Percentiles rank a stretch among this genome's conserved stretches.
These are phyloP conservation scores for Trypanosoma melophagium DNA, from an alignment of 208 protist genomes.

Conservation along the genomic window DNA sequence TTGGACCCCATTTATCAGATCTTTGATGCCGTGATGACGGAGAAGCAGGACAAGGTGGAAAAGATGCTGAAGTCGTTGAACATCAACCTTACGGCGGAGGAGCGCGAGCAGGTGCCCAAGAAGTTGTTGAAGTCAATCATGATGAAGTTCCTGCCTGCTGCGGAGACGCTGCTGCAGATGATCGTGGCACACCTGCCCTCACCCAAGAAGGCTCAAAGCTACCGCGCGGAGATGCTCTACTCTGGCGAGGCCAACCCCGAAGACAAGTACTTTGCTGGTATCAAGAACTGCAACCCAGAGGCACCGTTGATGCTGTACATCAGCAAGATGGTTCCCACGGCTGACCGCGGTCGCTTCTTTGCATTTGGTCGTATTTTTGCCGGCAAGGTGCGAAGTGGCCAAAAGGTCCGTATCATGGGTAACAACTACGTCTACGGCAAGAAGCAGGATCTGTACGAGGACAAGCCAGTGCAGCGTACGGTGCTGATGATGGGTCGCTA, in stretches of 20 bases:
- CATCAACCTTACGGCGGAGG: conserved; percentile 92
- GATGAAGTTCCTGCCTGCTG: conserved; percentile 97
- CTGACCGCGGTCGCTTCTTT: conserved; percentile 93
- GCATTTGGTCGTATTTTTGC: conserved; percentile 75
- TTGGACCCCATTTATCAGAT: conserved; percentile 98
- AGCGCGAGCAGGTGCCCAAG: conserved; percentile 92
- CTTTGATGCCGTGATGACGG: conserved; percentile 95
- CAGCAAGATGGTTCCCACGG: conserved; percentile 99
- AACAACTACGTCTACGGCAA: conserved; percentile 98
- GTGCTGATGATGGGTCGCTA: conserved; percentile 92
- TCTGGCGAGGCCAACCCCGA: conserved; percentile 95
- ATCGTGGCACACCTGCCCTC: conserved; percentile 98
- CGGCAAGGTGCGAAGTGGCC: conserved; percentile 96
- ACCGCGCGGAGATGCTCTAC: conserved; percentile 96
- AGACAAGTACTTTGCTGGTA: conserved; percentile 85
- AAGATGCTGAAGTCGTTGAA: conserved; percentile 94
- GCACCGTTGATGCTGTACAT: conserved; percentile 99
- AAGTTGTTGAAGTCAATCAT: conserved; percentile 97
- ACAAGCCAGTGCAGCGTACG: conserved; percentile 69
- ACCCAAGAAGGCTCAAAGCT: conserved; percentile 96
- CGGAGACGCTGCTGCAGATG: conserved; percentile 98
- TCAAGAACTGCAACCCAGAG: conserved; percentile 92
- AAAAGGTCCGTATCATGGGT: conserved; percentile 98
- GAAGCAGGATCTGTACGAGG: conserved; percentile 94
- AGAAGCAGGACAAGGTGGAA: conserved; percentile 91